Evolutionary conservation across 106 monocot genomes (phyloP).

Genomic region (Dendrobium officinale): DNA sequence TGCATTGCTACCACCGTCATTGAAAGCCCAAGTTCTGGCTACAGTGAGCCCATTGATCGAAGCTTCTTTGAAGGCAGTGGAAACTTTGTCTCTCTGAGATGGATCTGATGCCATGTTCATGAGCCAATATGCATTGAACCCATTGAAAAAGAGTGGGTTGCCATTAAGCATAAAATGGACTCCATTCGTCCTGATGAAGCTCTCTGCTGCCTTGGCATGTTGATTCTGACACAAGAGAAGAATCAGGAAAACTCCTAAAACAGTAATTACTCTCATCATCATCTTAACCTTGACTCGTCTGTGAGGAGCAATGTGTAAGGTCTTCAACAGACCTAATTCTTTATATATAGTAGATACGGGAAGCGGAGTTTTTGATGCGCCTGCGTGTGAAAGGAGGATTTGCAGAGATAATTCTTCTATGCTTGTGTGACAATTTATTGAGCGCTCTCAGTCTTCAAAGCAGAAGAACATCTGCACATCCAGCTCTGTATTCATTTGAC

Average conservation of each 20-base stretch:
- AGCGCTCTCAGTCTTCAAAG: too few relatives aligned
- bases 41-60: constrained; percentile 51
- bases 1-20: constrained; percentile 45
- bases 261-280: too few relatives aligned
- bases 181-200: constrained; percentile 43
- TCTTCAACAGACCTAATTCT: too few relatives aligned
- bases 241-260: background rate
- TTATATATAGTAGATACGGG: too few relatives aligned
- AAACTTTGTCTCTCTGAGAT: constrained; percentile 49
- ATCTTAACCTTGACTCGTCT: too few relatives aligned
- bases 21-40: constrained; percentile 78
- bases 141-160: constrained; percentile 56
- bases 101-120: constrained; percentile 57
- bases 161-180: constrained; percentile 44
- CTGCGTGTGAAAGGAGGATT: too few relatives aligned
- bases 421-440: too few relatives aligned
- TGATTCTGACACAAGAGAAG: background rate
- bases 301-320: background rate
- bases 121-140: constrained; percentile 92
- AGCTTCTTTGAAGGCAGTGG: constrained; percentile 34
- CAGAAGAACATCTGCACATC: too few relatives aligned
- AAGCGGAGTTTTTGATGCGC: too few relatives aligned
- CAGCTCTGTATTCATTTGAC: too few relatives aligned
- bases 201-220: constrained; percentile 11
- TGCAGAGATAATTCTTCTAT: too few relatives aligned